Base-by-base conservation (phyloP, 2,329 filamentous ascomycete genomes). In the Penicillium sp. region DNA sequence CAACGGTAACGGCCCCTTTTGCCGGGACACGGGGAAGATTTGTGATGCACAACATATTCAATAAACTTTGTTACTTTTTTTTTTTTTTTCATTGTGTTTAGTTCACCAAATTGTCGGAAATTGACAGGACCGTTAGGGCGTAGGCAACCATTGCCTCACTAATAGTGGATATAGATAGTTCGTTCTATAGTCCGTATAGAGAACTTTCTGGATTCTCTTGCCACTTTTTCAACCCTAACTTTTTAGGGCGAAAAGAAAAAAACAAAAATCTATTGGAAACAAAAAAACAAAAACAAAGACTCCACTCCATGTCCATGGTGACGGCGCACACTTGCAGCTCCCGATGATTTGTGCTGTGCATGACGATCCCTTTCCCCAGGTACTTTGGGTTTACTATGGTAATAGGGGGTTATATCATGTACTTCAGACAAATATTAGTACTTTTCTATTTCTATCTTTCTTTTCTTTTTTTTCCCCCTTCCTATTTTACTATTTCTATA, bases 241-340 rank as follows among this genome's bases (percentile, higher is more conserved):
- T 6, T 16, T 11, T 30, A 19, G 1, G n/a, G 22, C n/a, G n/a
- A n/a, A n/a, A 8, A 37, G 22, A 19, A 17, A 9, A 14, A 22
- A 42, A 30, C 22, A 10, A n/a, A 22, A 6, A 12, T 7, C n/a
- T 6, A 28, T 33, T 22, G 10, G 11, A 19, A 8, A 9, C 16
- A 33, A n/a, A 44, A 22, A 30, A 40, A 50, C 45, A 42, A 50
- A 50, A 17, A 54, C 22, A 44, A 12, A 35, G 54, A 37, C 61
- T 63, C 60, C 63, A 62, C 61, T 62, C 63, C 61, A 67, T 60
- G 63, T 61, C 63, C 61, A 61, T 51, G 61, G 65, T 63, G 58
- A 67, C 57, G 59, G 60, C 55, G 53, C 60, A 56, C 62, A 65
- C 62, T 65, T 62, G 61, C 61, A 65, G 62, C 46, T 58, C 35